These are phyloP conservation scores for Parafenestella ontariensis DNA, from an alignment of 2,329 filamentous ascomycete genomes.

Conservation along the genomic window DNA sequence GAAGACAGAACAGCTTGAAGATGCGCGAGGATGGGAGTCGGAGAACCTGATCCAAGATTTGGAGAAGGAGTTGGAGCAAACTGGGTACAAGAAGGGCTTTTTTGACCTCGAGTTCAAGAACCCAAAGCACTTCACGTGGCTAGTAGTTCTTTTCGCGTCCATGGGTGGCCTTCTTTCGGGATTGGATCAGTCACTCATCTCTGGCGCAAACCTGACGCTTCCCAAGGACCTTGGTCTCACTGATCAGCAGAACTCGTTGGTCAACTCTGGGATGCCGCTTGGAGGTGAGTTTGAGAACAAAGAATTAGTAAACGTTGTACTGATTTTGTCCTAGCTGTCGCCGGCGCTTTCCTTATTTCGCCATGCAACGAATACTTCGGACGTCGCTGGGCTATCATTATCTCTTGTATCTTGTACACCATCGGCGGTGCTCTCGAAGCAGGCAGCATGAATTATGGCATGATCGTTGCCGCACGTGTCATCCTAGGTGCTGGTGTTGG, in stretches of 20 bases:
- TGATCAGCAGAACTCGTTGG: constrained; percentile 66
- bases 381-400: constrained; percentile 71
- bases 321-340: constrained; percentile 60
- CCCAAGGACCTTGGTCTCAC: constrained; percentile 64
- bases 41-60: constrained; percentile 54
- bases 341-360: constrained; percentile 70
- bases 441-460: constrained; percentile 71
- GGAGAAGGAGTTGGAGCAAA: constrained; percentile 47
- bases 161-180: constrained; percentile 77
- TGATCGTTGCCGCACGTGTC: constrained; percentile 73
- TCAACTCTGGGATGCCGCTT: constrained; percentile 74
- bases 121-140: constrained; percentile 70
- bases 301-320: not conserved
- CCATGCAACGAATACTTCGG: constrained; percentile 73
- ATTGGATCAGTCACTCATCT: constrained; percentile 76
- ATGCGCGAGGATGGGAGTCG: constrained; percentile 51
- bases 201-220: constrained; percentile 72
- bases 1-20: constrained; percentile 42
- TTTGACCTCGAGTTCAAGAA: constrained; percentile 67
- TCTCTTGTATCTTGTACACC: constrained; percentile 73
- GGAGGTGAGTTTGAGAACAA: constrained; percentile 49
- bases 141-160: constrained; percentile 74
- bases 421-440: constrained; percentile 73
- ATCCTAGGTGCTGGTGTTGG: constrained; percentile 75
- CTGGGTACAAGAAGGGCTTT: constrained; percentile 48